These are phyloP conservation scores for Barbarea vulgaris DNA, from an alignment of 345 rosid species.

Conservation along the genomic window DNA sequence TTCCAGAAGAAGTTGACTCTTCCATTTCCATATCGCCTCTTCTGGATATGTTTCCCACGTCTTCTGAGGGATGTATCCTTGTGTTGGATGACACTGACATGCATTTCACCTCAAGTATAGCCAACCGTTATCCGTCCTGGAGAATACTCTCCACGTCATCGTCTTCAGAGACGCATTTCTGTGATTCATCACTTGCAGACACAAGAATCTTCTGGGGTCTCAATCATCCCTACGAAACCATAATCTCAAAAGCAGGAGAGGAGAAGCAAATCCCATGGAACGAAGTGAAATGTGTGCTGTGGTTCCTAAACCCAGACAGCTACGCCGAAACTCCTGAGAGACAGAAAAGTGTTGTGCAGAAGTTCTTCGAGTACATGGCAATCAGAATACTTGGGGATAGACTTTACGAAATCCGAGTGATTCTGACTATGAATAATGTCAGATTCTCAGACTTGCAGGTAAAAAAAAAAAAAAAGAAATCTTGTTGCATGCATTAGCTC, in stretches of 20 bases:
- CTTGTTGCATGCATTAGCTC: background rate
- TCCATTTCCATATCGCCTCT: constrained; percentile 50
- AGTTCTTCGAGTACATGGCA: constrained; percentile 75
- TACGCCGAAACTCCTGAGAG: constrained; percentile 50
- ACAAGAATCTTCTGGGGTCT: constrained; percentile 70
- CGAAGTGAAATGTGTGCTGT: constrained; percentile 61
- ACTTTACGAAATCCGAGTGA: constrained; percentile 52
- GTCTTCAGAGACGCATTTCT: constrained; percentile 49
- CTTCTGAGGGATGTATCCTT: constrained; percentile 59
- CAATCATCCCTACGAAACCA: constrained; percentile 63
- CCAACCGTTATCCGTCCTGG: constrained; percentile 52
- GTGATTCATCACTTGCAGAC: constrained; percentile 46
- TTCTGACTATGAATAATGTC: constrained; percentile 78
- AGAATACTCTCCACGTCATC: constrained; percentile 64
- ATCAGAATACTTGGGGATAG: constrained; percentile 62
- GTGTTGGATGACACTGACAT: constrained; percentile 69
- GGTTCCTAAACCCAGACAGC: constrained; percentile 67
- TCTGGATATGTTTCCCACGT: constrained; percentile 53
- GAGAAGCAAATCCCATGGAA: constrained; percentile 67
- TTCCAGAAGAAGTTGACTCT: constrained; percentile 59
- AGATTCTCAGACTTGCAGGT: constrained; percentile 78
- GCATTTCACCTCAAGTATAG: constrained; percentile 65
- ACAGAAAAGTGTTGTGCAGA: constrained; percentile 57
- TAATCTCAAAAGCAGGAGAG: constrained; percentile 51
- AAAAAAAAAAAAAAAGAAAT: constrained; percentile 1